Evolutionary conservation across 768 basidiomycete genomes (phyloP), one percentile per base, ranked within the genome.

Genomic region (Calocybe indica): DNA sequence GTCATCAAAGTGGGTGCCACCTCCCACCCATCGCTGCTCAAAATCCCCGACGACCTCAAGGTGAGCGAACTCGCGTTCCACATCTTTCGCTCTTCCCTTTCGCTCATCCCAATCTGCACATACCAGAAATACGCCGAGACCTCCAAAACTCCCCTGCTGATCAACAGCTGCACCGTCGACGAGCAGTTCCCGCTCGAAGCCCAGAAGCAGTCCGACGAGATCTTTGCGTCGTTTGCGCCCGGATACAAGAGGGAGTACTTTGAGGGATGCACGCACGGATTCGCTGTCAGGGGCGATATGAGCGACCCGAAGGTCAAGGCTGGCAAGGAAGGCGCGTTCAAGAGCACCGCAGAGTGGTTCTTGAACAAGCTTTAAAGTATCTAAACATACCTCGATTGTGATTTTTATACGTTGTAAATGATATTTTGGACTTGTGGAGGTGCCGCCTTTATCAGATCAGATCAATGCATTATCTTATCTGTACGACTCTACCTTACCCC

Each of bases 161-260:
- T 86, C 65, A 85, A 85, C 69, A 78, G 76, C 37, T 85, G 84
- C 64, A 69, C 74, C 28, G 37, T 58, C 29, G 82, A 85, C 59
- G 2, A 33, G 5, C 61, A 63, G 56, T 87, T 84, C 71, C 76
- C 80, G 5, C 40, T 35, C 1, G 73, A 75, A 36, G 43, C 67
- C 3, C 72, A 75, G 46, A 61, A 57, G 1, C 51, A 67, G 43
- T 78, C 80, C 1, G 79, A 82, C 45, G 56, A 66, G 42, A 66
- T 84, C 36, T 58, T 85, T 9, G 76, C 71, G 0, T 64, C 73
- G 42, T 75, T 71, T 49, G 66, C 64, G 2, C 70, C 68, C 0
- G 74, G 80, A 0, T 82, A 82, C 56, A 74, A 67, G 58, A 65
- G 73, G 28, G 62, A 59, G 48, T 63, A 63, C 45, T 70, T 49